Base-by-base conservation (phyloP, 2,329 filamentous ascomycete species). In the Microcyclosporella mali region DNA sequence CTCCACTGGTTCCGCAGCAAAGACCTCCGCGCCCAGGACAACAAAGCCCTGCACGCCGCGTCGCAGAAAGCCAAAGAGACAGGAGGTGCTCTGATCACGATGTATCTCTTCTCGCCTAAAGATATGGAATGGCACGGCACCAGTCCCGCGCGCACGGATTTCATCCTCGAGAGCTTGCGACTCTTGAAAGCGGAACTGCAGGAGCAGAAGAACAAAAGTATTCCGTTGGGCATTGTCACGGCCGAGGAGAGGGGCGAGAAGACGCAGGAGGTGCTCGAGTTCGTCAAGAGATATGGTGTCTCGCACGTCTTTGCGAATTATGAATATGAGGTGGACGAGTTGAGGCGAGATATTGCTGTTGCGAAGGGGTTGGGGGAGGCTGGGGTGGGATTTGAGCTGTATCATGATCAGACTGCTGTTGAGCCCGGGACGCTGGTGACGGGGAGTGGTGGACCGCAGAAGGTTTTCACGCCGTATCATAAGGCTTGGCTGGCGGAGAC, bases 271-370 rank as follows among this genome's bases (percentile, higher is more conserved):
- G 61, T 71, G 4, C 46, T 68, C 15, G 53, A 69, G 1, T 73
- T 73, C 47, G 54, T 72, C 25, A 64, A 68, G 33, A 61, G 70
- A 8, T 62, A 71, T 32, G 57, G 66, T 16, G 55, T 73, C 10
- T 70, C 66, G 1, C 70, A 75, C 37, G 60, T 74, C 1, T 74
- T 66, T 47, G 69, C 67, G 12, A 73, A 75, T 40, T 79, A 88
- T 47, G 88, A 95, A 61, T 95, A 94, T 56, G 89, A 95, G 63
- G 86, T 94, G 0, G 89, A 95, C 59, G 89, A 95, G 65, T 66
- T 95, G 43, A 73, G 88, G 28, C 60, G 72, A 2, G 72, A 74
- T 48, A 65, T 71, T 34, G 65, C 67, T 41, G 49, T 73, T 1
- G 59, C 69, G 0, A 60, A 69, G 38, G 54, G 58, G 9, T 50